Percentiles rank a stretch among this genome's conserved stretches.
Conservation (phyloP, 1,284 basidiomycete genomes). For the Earliella scabrosa region DNA sequence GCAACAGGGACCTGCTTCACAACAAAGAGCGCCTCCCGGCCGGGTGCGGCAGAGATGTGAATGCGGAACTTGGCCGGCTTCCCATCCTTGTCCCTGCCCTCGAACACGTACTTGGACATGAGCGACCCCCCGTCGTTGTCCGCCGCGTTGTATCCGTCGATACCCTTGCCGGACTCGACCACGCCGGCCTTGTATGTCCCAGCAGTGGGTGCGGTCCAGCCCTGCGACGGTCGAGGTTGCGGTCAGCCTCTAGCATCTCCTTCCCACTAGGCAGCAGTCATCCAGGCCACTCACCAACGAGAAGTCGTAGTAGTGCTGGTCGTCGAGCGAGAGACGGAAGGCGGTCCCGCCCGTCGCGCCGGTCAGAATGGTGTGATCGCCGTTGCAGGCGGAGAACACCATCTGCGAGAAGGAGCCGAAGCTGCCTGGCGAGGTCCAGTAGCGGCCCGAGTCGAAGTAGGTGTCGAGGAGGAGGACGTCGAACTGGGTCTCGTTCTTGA, state of each 20-base stretch:
- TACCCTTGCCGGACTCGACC: slow-evolving; percentile 1
- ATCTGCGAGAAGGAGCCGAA: slow-evolving; percentile 8
- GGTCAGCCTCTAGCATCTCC: not conserved
- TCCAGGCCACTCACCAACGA: not conserved
- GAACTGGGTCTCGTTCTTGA: slow-evolving; percentile 21
- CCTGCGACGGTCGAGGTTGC: not conserved
- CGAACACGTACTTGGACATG: slow-evolving; percentile 4
- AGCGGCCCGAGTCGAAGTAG: slow-evolving; percentile 13
- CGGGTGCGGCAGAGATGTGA: slow-evolving; percentile 13
- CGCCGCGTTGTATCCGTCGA: slow-evolving; percentile 11
- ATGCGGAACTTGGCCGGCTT: slow-evolving; percentile 6
- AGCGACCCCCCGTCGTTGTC: not conserved
- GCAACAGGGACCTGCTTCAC: slow-evolving; percentile 5
- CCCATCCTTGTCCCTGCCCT: slow-evolving; percentile 15
- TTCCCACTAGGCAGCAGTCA: too few relatives aligned
- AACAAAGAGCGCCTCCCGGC: slow-evolving; percentile 5
- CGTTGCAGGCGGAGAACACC: slow-evolving; percentile 4
- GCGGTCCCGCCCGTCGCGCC: slow-evolving; percentile 14
- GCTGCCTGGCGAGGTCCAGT: slow-evolving; percentile 7
- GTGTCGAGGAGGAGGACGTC: slow-evolving; percentile 3
- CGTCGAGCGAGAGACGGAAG: slow-evolving; percentile 11
- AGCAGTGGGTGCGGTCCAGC: slow-evolving; percentile 9
- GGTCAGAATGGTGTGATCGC: not conserved
- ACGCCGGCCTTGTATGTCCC: slow-evolving; percentile 11
- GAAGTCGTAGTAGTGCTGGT: slow-evolving; percentile 1